Conservation (phyloP, 305 asterid species). For the Rubia tinctorum region DNA sequence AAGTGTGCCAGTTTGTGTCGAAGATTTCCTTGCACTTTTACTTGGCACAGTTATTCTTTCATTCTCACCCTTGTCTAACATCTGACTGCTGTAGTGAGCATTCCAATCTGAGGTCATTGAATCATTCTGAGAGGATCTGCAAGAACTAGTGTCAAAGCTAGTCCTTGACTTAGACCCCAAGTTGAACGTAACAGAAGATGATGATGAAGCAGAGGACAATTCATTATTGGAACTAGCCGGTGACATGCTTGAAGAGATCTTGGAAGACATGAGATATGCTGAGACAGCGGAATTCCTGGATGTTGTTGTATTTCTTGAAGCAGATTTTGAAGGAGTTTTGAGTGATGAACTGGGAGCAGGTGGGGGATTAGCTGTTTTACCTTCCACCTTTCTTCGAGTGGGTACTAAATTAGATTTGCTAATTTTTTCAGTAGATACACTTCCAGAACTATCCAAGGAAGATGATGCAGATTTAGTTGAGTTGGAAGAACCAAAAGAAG, state of each 20-base stretch:
- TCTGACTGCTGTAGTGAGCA: constrained; percentile 33
- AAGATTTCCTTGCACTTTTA: constrained; percentile 35
- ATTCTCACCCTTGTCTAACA: constrained; percentile 30
- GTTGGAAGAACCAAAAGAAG: constrained; percentile 44
- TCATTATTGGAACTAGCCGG: constrained; percentile 96
- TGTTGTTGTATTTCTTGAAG: constrained; percentile 38
- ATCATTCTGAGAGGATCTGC: constrained; percentile 50
- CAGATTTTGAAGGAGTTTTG: constrained; percentile 52
- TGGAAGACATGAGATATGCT: constrained; percentile 47
- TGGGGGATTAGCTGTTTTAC: constrained; percentile 34
- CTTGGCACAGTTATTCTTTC: constrained; percentile 29
- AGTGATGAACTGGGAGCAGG: constrained; percentile 42
- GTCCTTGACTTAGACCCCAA: constrained; percentile 51
- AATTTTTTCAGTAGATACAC: constrained; percentile 40
- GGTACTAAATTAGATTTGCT: constrained; percentile 41
- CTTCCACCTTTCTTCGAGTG: constrained; percentile 55
- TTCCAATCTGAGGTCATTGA: constrained; percentile 30
- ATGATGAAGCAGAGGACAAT: constrained; percentile 89
- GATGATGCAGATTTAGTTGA: constrained; percentile 50
- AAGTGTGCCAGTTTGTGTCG: constrained; percentile 33
- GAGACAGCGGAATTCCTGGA: constrained; percentile 49
- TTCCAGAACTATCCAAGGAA: constrained; percentile 57
- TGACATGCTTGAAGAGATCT: constrained; percentile 60
- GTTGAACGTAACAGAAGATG: constrained; percentile 61
- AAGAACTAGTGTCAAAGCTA: constrained; percentile 60